A percentile compares a stretch with the other conserved stretches of the same genome.
Evolutionary conservation across 73 alveolate genomes (phyloP).

Genomic region (Blepharisma japonicum): DNA sequence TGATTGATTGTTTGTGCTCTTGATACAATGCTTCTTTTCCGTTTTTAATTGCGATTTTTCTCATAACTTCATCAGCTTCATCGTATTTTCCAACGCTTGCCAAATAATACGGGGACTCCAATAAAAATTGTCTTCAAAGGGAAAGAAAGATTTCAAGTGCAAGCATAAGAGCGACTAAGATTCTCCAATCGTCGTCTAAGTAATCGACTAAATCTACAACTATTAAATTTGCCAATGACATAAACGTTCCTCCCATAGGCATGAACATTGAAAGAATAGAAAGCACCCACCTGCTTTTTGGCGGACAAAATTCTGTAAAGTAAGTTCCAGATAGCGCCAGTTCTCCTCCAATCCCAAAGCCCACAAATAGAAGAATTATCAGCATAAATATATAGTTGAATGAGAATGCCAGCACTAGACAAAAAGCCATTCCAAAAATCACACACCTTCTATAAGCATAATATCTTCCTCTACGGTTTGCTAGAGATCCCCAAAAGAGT

Average conservation of each 20-base stretch:
- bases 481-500: neutral
- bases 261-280: neutral
- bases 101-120: neutral
- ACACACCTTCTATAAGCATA: neutral
- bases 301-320: neutral
- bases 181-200: neutral
- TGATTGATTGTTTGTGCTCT: neutral
- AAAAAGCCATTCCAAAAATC: neutral
- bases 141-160: neutral
- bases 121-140: neutral
- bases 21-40: neutral
- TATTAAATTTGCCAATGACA: neutral
- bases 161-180: neutral
- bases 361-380: neutral
- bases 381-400: neutral
- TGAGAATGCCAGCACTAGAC: neutral
- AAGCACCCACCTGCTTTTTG: neutral
- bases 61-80: neutral
- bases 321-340: neutral
- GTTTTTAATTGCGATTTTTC: neutral
- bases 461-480: neutral
- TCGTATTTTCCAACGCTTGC: neutral
- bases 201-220: neutral
- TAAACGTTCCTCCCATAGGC: neutral
- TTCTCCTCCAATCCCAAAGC: slow-evolving; percentile 9